These are phyloP conservation scores for Endoconidiophora polonica DNA, from an alignment of 2,329 filamentous ascomycete genomes.

Conservation along the genomic window DNA sequence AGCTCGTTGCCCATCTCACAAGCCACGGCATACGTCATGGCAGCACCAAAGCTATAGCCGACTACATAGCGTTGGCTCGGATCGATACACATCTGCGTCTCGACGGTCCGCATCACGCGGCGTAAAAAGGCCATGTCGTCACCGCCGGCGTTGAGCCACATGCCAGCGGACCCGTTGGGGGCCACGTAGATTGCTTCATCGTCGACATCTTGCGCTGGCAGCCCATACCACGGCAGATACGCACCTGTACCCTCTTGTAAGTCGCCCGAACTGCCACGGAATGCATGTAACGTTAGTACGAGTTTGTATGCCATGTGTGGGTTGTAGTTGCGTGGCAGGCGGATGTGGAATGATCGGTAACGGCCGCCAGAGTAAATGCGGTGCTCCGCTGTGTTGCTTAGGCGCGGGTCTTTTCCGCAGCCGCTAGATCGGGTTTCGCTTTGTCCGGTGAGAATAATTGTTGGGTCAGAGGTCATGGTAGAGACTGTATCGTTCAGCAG, in stretches of 20 bases:
- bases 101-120: conserved; percentile 22
- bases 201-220: conserved; percentile 20
- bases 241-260: conserved; percentile 20
- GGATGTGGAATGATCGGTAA: conserved; percentile 19
- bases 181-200: conserved; percentile 24
- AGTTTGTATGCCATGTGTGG: conserved; percentile 23
- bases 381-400: too few relatives aligned
- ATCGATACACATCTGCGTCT: conserved; percentile 27
- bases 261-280: conserved; percentile 22
- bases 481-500: too few relatives aligned
- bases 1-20: conserved; percentile 23
- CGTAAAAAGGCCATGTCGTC: conserved; percentile 26
- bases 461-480: too few relatives aligned
- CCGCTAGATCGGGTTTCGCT: too few relatives aligned
- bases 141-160: conserved; percentile 26
- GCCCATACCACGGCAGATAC: conserved; percentile 22
- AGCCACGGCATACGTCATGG: conserved; percentile 26
- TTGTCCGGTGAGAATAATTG: too few relatives aligned
- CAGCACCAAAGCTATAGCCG: conserved; percentile 27
- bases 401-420: too few relatives aligned
- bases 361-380: too few relatives aligned
- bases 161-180: conserved; percentile 24
- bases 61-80: conserved; percentile 25
- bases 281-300: conserved; percentile 26
- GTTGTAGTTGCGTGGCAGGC: conserved; percentile 25